Base-by-base conservation (phyloP, 2,329 filamentous ascomycete genomes). In the Penicillium sumatraense region DNA sequence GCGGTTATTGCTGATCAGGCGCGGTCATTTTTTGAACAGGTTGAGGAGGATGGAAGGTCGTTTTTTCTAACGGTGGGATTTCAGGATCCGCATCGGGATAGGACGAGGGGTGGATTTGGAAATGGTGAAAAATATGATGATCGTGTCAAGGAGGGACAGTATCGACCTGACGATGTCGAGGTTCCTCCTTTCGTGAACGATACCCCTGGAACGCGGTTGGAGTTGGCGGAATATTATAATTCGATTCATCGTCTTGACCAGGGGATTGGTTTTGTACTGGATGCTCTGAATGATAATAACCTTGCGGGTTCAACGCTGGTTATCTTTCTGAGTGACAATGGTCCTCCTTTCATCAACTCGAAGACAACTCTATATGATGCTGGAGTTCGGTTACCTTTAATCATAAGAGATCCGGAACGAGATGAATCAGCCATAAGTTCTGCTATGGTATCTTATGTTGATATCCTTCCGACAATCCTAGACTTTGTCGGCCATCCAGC, bases 281-380 rank as follows among this genome's bases (percentile, higher is more conserved):
- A 72, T 4, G 69, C 65, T 6, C 65, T 81, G 0, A 52, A 71
- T 16, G 46, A 59, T 3, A 50, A 58, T 2, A 73, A 73, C 0
- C 53, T 78, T 1, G 47, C 51, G 2, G 41, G 57, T 1, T 53
- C 54, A 2, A 82, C 79, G 0, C 57, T 81, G 13, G 74, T 81
- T 3, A 59, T 81, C 3, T 80, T 82, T 51, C 57, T 78, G 2
- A 80, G 77, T 55, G 79, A 82, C 52, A 82, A 82, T 41, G 79
- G 80, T 0, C 71, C 78, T 1, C 79, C 79, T 0, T 81, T 82
- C 55, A 60, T 82, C 55, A 82, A 82, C 61, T 80, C 80, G 8
- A 81, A 81, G 61, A 82, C 79, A 0, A 81, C 78, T 0, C 66
- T 82, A 0, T 82, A 77, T 58, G 79, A 82, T 49, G 76, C 80